Evolutionary conservation across 2,329 filamentous ascomycete genomes (phyloP), one percentile per base, ranked within the genome.

Genomic region (Hirsutella minnesotensis): DNA sequence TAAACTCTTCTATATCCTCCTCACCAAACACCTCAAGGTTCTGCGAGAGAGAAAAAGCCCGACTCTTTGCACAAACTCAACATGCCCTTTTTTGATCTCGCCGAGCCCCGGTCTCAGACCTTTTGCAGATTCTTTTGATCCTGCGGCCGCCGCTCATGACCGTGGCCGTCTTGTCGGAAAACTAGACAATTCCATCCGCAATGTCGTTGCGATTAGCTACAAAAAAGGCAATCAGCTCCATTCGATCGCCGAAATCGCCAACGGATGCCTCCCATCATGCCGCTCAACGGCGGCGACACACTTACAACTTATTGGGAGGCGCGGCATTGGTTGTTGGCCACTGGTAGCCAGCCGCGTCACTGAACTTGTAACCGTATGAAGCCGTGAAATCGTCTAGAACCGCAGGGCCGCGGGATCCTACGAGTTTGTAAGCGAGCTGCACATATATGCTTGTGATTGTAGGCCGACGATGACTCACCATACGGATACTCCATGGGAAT

Each of bases 401-500:
- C 43, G 89, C 86, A 22, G 94, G 94, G 47, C 94, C 92, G 56
- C 94, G 90, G 46, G 92, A 98, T 53, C 92, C 92, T 98, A 53
- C 22, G 16, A 3, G 21, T 13, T 7, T 2, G 43, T 45, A 18
- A 44, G 43, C 31, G 29, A 8, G 30, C 5, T 18, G n/a, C 12
- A 5, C 10, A 7, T 3, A n/a, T 4, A 5, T 20, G 18, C 9
- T 9, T 16, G 3, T 5, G 9, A 9, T 4, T 3, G 15, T 18
- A 18, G 16, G 16, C 15, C 33, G 16, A n/a, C 16, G 29, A 13
- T 10, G 19, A 19, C 36, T 70, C 69, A 95, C 92, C 92, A 62
- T 98, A 98, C 52, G 94, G 90, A 69, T 98, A 98, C 61, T 95
- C 90, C 92, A 98, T 98, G 21, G 92, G 92, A 47, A 95, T 86